These are phyloP conservation scores for Coemansia sp. DNA, from an alignment of 192 early-diverging fungal genomes.

Conservation along the genomic window DNA sequence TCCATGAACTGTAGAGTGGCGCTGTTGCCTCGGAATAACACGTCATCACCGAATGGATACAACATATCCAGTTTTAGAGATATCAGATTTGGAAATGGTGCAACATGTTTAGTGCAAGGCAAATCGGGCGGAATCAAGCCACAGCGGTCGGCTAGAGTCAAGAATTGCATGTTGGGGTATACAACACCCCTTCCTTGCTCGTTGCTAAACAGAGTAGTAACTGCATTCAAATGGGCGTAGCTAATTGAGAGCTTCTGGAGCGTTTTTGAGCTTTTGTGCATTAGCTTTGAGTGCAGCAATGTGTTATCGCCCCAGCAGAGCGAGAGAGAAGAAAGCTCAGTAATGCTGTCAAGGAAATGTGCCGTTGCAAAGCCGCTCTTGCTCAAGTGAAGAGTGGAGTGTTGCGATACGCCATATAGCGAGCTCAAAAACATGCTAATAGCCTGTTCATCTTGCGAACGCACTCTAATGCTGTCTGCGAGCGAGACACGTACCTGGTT, in stretches of 20 bases:
- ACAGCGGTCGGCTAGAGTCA: not conserved
- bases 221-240: not conserved
- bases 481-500: not conserved
- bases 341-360: not conserved
- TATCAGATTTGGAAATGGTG: slow-evolving; percentile 1
- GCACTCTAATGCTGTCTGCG: not conserved
- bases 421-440: not conserved
- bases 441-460: slow-evolving; percentile 1
- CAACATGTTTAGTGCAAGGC: not conserved
- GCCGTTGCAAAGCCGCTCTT: not conserved
- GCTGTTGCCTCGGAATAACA: slow-evolving; percentile 11
- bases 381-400: not conserved
- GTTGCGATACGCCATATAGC: not conserved
- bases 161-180: slow-evolving; percentile 1
- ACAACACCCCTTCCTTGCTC: not conserved
- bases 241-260: not conserved
- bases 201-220: not conserved
- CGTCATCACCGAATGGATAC: slow-evolving; percentile 16
- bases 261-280: not conserved
- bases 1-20: slow-evolving; percentile 6
- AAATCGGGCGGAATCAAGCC: not conserved
- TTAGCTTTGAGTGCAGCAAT: not conserved
- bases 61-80: not conserved
- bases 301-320: not conserved
- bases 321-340: not conserved